Conservation (phyloP, 768 basidiomycete genomes). For the Pleurotus tuoliensis region DNA sequence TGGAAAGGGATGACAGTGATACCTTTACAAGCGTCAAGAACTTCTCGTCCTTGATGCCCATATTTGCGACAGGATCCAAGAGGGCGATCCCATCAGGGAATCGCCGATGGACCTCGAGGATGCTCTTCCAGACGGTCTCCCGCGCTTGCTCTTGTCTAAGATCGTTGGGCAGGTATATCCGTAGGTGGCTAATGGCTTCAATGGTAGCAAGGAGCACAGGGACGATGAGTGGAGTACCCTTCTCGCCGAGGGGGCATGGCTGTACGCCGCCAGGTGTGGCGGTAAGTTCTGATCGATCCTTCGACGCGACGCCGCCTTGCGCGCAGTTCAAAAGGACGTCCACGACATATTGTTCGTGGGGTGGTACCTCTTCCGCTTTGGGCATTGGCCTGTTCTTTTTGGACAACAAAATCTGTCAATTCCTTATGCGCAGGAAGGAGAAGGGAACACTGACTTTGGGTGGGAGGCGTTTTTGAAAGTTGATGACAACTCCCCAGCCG, state of each 20-base stretch:
- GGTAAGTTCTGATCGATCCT: constrained; percentile 50
- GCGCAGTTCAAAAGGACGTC: constrained; percentile 88
- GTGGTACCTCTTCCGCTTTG: constrained; percentile 62
- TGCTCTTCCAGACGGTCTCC: constrained; percentile 85
- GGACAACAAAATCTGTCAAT: background rate
- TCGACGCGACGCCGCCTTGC: constrained; percentile 53
- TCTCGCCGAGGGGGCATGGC: constrained; percentile 69
- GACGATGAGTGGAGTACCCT: constrained; percentile 81
- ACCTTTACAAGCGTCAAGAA: constrained; percentile 87
- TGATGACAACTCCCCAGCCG: constrained; percentile 95
- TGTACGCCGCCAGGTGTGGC: constrained; percentile 67
- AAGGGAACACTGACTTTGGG: constrained; percentile 54
- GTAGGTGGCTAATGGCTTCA: constrained; percentile 80
- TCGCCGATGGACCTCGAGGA: constrained; percentile 85
- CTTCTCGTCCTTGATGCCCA: constrained; percentile 93
- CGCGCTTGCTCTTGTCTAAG: constrained; percentile 70
- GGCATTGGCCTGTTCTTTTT: constrained; percentile 62
- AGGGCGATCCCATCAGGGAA: constrained; percentile 85
- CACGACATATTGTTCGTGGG: constrained; percentile 89
- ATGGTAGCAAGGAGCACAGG: constrained; percentile 87
- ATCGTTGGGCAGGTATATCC: constrained; percentile 89
- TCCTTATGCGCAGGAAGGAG: background rate
- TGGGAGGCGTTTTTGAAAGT: constrained; percentile 84
- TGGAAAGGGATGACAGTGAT: constrained; percentile 10
- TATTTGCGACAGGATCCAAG: constrained; percentile 89